phyloP scores from a whole-genome alignment of 2,329 filamentous ascomycete species.

The Colletotrichum gloeosporioides region DNA sequence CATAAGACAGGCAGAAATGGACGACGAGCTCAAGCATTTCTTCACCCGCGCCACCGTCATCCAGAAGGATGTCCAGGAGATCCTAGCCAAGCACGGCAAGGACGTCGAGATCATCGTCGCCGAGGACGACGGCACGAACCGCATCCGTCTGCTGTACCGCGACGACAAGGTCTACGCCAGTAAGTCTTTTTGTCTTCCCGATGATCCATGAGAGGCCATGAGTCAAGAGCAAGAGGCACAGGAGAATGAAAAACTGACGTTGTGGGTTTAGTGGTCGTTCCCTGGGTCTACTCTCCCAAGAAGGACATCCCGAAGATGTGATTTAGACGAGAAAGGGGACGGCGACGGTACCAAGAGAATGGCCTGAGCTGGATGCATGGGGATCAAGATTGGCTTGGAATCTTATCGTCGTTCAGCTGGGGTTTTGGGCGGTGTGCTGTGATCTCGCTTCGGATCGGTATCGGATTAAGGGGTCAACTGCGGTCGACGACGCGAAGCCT shows the following conservation, averaged over 20 bases:
- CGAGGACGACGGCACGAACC: background rate
- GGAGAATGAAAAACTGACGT: background rate
- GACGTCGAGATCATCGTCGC: background rate
- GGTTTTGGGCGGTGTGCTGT: background rate
- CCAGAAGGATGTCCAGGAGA: background rate
- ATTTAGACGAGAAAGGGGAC: background rate
- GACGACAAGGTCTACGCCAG: background rate
- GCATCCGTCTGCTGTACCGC: background rate
- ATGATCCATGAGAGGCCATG: background rate
- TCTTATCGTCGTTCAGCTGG: background rate
- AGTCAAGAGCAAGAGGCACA: background rate
- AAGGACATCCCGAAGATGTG: background rate
- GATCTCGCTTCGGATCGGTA: background rate
- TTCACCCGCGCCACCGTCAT: background rate
- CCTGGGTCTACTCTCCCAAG: background rate
- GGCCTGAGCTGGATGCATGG: fast-evolving
- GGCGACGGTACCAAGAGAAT: background rate
- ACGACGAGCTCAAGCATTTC: background rate
- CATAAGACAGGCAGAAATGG: background rate
- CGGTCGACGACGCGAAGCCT: background rate
- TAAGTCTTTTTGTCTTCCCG: background rate
- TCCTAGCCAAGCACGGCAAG: background rate
- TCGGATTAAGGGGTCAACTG: background rate
- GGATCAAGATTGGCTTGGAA: background rate
- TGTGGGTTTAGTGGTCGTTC: background rate